Evolutionary conservation across 2,329 filamentous ascomycete genomes (phyloP).

Genomic region (Cladorrhinum sp.): DNA sequence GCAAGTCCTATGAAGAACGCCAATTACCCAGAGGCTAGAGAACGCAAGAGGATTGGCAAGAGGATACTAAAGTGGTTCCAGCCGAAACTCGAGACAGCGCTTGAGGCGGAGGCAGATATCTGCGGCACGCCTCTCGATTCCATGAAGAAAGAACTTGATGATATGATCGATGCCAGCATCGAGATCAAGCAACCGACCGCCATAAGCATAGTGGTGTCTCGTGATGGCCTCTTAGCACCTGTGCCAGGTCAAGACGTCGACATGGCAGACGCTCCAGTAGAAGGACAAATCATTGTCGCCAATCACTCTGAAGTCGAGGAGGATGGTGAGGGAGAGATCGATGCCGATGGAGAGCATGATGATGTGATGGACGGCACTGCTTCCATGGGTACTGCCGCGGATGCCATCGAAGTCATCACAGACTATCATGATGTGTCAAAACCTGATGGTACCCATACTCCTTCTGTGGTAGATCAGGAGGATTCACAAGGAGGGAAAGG

Average conservation of each 20-base stretch:
- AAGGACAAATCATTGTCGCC: conserved; percentile 47
- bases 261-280: conserved; percentile 49
- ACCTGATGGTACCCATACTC: conserved; percentile 31
- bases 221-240: conserved; percentile 39
- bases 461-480: conserved; percentile 22
- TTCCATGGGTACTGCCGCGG: conserved; percentile 18
- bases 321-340: conserved; percentile 37
- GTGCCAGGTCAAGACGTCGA: conserved; percentile 46
- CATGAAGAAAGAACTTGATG: conserved; percentile 70
- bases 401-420: conserved; percentile 43
- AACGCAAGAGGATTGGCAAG: conserved; percentile 81
- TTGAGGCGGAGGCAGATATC: conserved; percentile 79
- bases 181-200: conserved; percentile 46
- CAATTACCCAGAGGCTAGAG: conserved; percentile 67
- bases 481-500: conserved; percentile 2
- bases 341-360: conserved; percentile 26
- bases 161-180: conserved; percentile 66
- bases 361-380: conserved; percentile 29
- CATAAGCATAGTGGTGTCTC: conserved; percentile 28
- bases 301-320: conserved; percentile 27
- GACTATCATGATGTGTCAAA: conserved; percentile 20
- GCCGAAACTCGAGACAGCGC: conserved; percentile 70
- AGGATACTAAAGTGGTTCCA: conserved; percentile 83
- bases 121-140: conserved; percentile 66
- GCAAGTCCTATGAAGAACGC: conserved; percentile 50